Evolutionary conservation across 495 filamentous ascomycete genomes (phyloP), one percentile per base, ranked within the genome.

Genomic region (Tuber calosporum): DNA sequence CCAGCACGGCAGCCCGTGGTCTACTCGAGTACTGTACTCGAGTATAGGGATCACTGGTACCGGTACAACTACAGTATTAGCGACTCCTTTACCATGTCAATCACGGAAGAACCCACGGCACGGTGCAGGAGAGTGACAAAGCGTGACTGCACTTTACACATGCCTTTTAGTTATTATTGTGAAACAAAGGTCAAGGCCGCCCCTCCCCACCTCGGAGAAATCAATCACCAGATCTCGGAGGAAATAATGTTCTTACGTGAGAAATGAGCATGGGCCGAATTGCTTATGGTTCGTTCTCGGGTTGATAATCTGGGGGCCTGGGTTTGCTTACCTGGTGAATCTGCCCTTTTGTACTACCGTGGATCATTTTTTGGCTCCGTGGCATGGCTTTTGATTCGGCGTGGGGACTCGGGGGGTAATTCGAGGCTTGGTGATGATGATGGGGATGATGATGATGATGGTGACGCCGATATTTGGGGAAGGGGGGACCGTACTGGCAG

Each of bases 241-340:
- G 53, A 30, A 62, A 62, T 62, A 62, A 34, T 62, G 53, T 62
- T 62, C 53, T 62, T 62, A 62, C 53, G 53, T 62, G 53, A 62
- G 53, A 62, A 62, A 15, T 62, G 53, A 34, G 53, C 53, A 34
- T 62, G 53, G 53, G 30, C 3, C 53, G 53, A 26, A 34, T 34
- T 62, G 53, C 53, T 62, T 34, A 62, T 62, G 53, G 53, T 34
- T 62, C 53, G 53, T 62, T 26, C n/a, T 34, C 53, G 53, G 53
- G 26, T 62, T 34, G 48, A 62, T 19, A 34, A 34, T 62, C 26
- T 30, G 26, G 53, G n/a, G 4, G 26, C 53, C 53, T 62, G 53
- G 53, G 53, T 62, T 62, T 62, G 53, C 53, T 62, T 34, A 62
- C 53, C 53, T 62, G 26, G 11, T 62, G 53, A 17, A 34, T 34